A percentile compares a stretch with the other conserved stretches of the same genome.
Conservation (phyloP, 495 filamentous ascomycete genomes). For the Paragyromitra xinjiangensis region DNA sequence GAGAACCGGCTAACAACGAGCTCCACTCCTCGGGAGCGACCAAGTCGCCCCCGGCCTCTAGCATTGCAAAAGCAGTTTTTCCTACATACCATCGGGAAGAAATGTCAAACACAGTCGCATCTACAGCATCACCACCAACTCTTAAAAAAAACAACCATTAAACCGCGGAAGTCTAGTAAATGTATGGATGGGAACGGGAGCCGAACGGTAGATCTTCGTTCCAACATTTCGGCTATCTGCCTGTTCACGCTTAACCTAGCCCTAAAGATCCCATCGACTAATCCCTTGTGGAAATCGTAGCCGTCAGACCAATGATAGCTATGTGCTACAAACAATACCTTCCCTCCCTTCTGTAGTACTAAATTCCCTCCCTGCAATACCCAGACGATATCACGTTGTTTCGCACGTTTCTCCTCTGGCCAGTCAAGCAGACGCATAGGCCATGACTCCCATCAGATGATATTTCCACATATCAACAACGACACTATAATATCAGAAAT, state of each 20-base stretch:
- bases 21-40: neutral
- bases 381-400: neutral
- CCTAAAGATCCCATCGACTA: constrained; percentile 17
- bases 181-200: constrained; percentile 1
- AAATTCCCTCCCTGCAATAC: neutral
- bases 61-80: neutral
- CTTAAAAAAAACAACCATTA: neutral
- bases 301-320: constrained; percentile 34
- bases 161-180: constrained; percentile 5
- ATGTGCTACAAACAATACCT: constrained; percentile 12
- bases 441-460: constrained; percentile 10
- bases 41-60: neutral
- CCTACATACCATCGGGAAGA: constrained; percentile 24
- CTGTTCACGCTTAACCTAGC: constrained; percentile 22
- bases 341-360: constrained; percentile 13
- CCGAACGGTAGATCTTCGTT: constrained; percentile 21
- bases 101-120: constrained; percentile 16
- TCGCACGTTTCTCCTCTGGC: neutral
- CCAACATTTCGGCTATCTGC: constrained; percentile 31
- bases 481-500: neutral
- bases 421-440: neutral
- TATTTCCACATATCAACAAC: constrained; percentile 16
- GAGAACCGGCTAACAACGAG: constrained; percentile 32
- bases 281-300: constrained; percentile 27
- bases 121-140: neutral